Conservation (phyloP, 2,329 filamentous ascomycete genomes). For the Calonectria hawksworthii region DNA sequence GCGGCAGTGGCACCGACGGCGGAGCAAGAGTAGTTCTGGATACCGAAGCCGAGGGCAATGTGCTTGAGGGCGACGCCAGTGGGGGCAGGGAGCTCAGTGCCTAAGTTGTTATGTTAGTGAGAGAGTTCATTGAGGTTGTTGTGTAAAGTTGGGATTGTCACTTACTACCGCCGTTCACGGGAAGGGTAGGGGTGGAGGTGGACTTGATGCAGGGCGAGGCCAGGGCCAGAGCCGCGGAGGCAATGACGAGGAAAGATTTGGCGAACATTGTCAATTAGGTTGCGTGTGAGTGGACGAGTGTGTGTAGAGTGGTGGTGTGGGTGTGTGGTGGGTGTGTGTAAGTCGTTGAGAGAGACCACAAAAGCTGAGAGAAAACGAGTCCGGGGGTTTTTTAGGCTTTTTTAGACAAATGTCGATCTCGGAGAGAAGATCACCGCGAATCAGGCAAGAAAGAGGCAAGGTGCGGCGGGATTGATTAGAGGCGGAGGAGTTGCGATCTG, state of each 20-base stretch:
- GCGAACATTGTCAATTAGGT: slow-evolving; percentile 48
- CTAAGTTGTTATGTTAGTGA: slow-evolving; percentile 42
- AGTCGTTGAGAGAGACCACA: slow-evolving; percentile 26
- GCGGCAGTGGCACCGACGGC: slow-evolving; percentile 50
- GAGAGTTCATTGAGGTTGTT: background rate
- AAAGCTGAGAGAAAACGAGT: background rate
- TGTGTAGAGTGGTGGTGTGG: background rate
- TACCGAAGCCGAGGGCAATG: slow-evolving; percentile 74
- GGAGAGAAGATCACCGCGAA: slow-evolving; percentile 28
- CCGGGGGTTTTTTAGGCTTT: slow-evolving; percentile 3
- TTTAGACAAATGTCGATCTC: slow-evolving; percentile 33
- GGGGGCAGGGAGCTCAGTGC: slow-evolving; percentile 60
- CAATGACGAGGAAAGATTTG: slow-evolving; percentile 51
- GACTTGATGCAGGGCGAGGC: slow-evolving; percentile 45
- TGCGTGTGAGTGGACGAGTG: slow-evolving; percentile 8
- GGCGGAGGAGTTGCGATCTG: background rate
- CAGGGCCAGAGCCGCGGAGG: slow-evolving; percentile 50
- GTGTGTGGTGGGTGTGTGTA: slow-evolving; percentile 10
- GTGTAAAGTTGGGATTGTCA: slow-evolving; percentile 24
- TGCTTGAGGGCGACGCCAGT: slow-evolving; percentile 60
- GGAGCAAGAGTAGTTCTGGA: slow-evolving; percentile 79
- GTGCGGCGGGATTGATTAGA: background rate
- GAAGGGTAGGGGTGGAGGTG: slow-evolving; percentile 49
- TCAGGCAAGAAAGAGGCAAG: slow-evolving; percentile 19
- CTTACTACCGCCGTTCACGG: slow-evolving; percentile 56